Conservation (phyloP, 169 alveolate species). For the Perkinsus marinus region DNA sequence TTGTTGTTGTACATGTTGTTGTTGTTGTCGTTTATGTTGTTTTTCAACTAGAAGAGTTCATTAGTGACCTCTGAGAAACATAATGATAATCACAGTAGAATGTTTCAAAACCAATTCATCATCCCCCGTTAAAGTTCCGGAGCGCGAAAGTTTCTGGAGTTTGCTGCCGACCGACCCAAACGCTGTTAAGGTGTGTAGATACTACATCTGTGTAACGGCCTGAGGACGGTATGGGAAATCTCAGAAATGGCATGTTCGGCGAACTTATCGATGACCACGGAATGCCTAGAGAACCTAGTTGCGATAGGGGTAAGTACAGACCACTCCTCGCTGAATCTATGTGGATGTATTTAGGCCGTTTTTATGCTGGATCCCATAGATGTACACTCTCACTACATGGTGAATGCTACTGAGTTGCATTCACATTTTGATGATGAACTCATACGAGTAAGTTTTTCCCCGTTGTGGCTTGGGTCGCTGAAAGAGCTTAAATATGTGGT, state of each 20-base stretch:
- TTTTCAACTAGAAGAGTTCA: no score
- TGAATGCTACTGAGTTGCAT: background rate
- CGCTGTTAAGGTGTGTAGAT: background rate
- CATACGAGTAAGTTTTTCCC: background rate
- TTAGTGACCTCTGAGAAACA: no score
- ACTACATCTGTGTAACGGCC: background rate
- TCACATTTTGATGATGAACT: background rate
- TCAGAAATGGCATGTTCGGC: background rate
- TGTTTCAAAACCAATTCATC: no score
- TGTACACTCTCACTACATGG: background rate
- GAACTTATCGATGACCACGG: background rate
- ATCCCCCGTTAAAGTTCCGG: no score
- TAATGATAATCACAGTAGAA: no score
- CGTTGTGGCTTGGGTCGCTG: background rate
- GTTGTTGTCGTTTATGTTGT: no score
- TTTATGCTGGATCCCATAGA: background rate
- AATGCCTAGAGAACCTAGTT: background rate
- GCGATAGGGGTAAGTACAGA: background rate
- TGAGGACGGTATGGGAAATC: background rate
- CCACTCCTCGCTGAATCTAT: no score
- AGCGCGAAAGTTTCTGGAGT: no score
- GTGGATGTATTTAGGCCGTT: background rate
- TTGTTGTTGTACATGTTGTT: no score
- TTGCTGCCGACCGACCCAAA: no score
- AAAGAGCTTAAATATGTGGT: no score